phyloP scores from a whole-genome alignment of 2,329 filamentous ascomycete species.

The Drechslerella dactyloides region DNA sequence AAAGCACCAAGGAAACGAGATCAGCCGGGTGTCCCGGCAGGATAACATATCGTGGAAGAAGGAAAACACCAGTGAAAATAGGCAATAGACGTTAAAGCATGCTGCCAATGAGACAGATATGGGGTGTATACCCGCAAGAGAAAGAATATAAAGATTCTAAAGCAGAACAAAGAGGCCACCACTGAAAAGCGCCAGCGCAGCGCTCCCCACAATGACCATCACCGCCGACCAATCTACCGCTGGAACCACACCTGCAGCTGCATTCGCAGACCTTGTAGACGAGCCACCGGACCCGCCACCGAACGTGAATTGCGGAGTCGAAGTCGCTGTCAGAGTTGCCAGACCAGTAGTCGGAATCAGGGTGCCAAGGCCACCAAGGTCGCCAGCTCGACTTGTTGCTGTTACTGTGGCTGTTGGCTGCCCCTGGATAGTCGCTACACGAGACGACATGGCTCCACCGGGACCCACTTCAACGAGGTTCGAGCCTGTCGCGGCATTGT shows the following conservation, averaged over 20 bases:
- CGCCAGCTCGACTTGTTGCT: slow-evolving; percentile 35
- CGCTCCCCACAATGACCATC: slow-evolving; percentile 32
- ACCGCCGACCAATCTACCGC: slow-evolving; percentile 33
- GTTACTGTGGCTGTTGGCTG: slow-evolving; percentile 31
- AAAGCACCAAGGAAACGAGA: not conserved
- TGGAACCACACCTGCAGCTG: slow-evolving; percentile 17
- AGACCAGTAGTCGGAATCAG: slow-evolving; percentile 24
- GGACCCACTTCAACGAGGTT: slow-evolving; percentile 35
- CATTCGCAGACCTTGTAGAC: slow-evolving; percentile 21
- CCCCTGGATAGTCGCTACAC: slow-evolving; percentile 16
- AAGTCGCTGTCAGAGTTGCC: slow-evolving; percentile 9
- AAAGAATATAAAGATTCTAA: slow-evolving; percentile 17
- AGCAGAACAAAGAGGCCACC: slow-evolving; percentile 28
- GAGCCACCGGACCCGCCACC: slow-evolving; percentile 10
- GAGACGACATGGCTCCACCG: slow-evolving; percentile 29
- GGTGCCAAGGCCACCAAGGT: slow-evolving; percentile 35
- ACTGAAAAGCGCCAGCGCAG: slow-evolving; percentile 25
- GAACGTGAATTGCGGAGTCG: slow-evolving; percentile 20
- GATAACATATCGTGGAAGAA: not conserved
- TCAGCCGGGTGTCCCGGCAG: not conserved
- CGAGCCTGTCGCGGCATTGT: slow-evolving; percentile 19
- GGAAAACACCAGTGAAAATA: not conserved
- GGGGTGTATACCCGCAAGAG: not conserved
- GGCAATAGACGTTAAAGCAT: not conserved
- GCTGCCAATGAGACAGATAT: not conserved